phyloP scores from a whole-genome alignment of 768 basidiomycete genomes.

The Mycena galopus region DNA sequence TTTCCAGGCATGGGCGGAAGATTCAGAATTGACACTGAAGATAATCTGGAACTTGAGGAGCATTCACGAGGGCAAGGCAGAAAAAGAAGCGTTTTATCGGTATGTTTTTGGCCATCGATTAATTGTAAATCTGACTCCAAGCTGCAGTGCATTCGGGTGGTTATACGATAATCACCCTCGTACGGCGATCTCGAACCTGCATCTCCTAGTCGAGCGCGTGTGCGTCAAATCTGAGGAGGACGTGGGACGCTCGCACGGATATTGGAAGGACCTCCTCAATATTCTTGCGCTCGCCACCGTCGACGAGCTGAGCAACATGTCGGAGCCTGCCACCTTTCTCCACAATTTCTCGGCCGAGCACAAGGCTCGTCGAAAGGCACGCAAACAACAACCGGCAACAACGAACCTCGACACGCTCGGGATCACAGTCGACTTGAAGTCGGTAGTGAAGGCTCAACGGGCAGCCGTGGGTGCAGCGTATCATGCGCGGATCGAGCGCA shows the following conservation, averaged over 20 bases:
- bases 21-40: constrained; percentile 68
- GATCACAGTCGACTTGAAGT: constrained; percentile 22
- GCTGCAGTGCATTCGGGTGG: constrained; percentile 72
- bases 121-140: background rate
- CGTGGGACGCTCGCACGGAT: constrained; percentile 62
- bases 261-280: constrained; percentile 83
- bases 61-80: constrained; percentile 78
- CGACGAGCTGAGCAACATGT: constrained; percentile 58
- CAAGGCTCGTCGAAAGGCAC: background rate
- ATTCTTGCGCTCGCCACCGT: constrained; percentile 72
- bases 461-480: constrained; percentile 38
- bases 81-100: constrained; percentile 73
- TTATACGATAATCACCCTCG: constrained; percentile 76
- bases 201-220: constrained; percentile 64
- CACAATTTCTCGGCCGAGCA: constrained; percentile 39
- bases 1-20: constrained; percentile 70
- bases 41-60: constrained; percentile 78
- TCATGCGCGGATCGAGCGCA: constrained; percentile 54
- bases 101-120: constrained; percentile 36
- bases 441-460: constrained; percentile 43
- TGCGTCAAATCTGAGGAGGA: constrained; percentile 52
- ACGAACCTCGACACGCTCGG: background rate
- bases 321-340: constrained; percentile 42
- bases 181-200: constrained; percentile 75
- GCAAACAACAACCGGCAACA: background rate